These are phyloP conservation scores for Yamadazyma dendronema DNA, from an alignment of 1,139 yeast species.

Conservation along the genomic window DNA sequence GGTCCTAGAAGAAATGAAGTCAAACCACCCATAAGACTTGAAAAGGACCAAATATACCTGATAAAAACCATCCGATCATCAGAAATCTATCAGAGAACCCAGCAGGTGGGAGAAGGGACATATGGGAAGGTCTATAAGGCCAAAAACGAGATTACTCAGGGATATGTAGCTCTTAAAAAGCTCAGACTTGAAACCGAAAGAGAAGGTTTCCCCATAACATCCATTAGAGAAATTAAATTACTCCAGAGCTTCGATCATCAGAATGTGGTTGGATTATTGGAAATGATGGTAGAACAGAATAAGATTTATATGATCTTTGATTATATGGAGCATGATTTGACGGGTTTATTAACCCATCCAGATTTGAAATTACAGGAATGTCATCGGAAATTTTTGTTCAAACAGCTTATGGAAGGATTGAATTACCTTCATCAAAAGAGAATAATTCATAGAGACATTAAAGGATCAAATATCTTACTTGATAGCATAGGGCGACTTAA, in stretches of 20 bases:
- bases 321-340: slow-evolving; percentile 89
- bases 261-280: slow-evolving; percentile 76
- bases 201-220: slow-evolving; percentile 96
- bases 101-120: slow-evolving; percentile 53
- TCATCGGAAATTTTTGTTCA: slow-evolving; percentile 73
- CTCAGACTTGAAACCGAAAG: slow-evolving; percentile 81
- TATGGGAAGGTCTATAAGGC: slow-evolving; percentile 57
- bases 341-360: slow-evolving; percentile 83
- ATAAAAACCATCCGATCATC: slow-evolving; percentile 24
- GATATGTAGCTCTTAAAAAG: slow-evolving; percentile 78
- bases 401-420: slow-evolving; percentile 77
- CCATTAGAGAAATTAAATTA: slow-evolving; percentile 85
- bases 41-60: slow-evolving; percentile 33
- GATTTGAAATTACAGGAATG: slow-evolving; percentile 59
- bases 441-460: slow-evolving; percentile 89
- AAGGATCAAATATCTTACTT: slow-evolving; percentile 86
- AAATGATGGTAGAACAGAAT: slow-evolving; percentile 85
- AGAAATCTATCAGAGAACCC: slow-evolving; percentile 38
- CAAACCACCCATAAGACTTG: slow-evolving; percentile 13
- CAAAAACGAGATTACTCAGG: slow-evolving; percentile 61
- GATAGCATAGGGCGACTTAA: slow-evolving; percentile 71
- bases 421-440: slow-evolving; percentile 76
- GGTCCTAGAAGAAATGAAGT: slow-evolving; percentile 1
- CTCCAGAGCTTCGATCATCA: slow-evolving; percentile 84
- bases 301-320: slow-evolving; percentile 89